These are phyloP conservation scores for Kokia cookei DNA, from an alignment of 441 rosid species.

Conservation along the genomic window DNA sequence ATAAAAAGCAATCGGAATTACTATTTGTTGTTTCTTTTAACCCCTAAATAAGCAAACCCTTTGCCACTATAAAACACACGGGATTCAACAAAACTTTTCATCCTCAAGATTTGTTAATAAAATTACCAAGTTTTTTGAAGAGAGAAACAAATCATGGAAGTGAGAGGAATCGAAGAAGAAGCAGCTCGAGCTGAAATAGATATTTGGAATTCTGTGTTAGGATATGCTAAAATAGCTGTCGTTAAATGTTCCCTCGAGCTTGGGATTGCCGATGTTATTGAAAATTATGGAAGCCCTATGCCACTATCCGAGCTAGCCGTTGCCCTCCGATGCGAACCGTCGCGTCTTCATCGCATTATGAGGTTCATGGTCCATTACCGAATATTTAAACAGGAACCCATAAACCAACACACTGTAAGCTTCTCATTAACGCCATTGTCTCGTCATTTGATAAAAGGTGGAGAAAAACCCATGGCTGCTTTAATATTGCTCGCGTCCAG, in stretches of 20 bases:
- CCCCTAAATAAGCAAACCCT: too few species aligned
- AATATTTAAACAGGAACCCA: slow-evolving; percentile 36
- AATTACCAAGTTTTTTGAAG: not conserved
- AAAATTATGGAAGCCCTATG: slow-evolving; percentile 38
- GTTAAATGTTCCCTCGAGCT: slow-evolving; percentile 77
- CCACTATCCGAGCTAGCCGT: slow-evolving; percentile 47
- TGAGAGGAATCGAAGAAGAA: slow-evolving; percentile 16
- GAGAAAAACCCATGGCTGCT: slow-evolving; percentile 36
- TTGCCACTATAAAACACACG: not conserved
- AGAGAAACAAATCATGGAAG: not conserved
- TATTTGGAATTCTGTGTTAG: slow-evolving; percentile 50
- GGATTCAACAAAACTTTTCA: not conserved
- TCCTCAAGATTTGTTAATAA: not conserved
- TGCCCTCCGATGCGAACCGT: slow-evolving; percentile 34
- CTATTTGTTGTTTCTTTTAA: too few species aligned
- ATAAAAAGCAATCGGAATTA: too few species aligned
- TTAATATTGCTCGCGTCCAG: slow-evolving; percentile 35
- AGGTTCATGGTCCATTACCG: slow-evolving; percentile 47
- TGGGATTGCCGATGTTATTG: slow-evolving; percentile 55
- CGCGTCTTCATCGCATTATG: slow-evolving; percentile 56
- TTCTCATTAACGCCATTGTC: slow-evolving; percentile 55
- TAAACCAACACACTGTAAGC: slow-evolving; percentile 16
- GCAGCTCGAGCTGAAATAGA: slow-evolving; percentile 40
- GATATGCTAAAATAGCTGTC: slow-evolving; percentile 47
- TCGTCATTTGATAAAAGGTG: slow-evolving; percentile 34